Evolutionary conservation across 129 eudicot genomes (phyloP).

Genomic region (Artemisia argyi): DNA sequence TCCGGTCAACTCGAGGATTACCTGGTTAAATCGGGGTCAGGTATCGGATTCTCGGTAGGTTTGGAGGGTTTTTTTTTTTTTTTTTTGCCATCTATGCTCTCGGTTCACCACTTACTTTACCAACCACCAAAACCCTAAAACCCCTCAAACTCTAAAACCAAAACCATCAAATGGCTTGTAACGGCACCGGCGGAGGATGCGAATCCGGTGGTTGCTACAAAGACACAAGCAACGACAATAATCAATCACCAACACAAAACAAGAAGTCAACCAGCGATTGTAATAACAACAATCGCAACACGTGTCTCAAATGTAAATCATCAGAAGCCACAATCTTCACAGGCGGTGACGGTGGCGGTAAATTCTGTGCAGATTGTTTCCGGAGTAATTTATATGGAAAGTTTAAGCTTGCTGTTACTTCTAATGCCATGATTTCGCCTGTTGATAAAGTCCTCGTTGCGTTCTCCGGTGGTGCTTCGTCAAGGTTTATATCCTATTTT

Average conservation of each 20-base stretch:
- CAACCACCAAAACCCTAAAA: conserved; percentile 12
- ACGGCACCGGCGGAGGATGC: conserved; percentile 37
- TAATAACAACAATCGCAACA: conserved; percentile 15
- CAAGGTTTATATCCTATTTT: conserved; percentile 45
- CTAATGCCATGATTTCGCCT: conserved; percentile 87
- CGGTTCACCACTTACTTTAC: no score
- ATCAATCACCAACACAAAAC: conserved; percentile 10
- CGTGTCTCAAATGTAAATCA: conserved; percentile 81
- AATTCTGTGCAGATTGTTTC: conserved; percentile 77
- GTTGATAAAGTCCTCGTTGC: conserved; percentile 90
- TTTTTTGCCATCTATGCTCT: no score
- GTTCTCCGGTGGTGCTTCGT: conserved; percentile 92
- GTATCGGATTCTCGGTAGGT: no score
- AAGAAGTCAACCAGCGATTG: background rate
- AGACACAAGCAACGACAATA: conserved; percentile 32
- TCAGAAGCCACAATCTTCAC: conserved; percentile 49
- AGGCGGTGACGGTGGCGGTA: conserved; percentile 46
- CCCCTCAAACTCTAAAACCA: conserved; percentile 10
- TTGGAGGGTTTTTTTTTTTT: no score
- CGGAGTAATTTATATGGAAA: conserved; percentile 82
- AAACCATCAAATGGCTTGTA: conserved; percentile 54
- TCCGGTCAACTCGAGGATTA: no score
- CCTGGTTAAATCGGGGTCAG: no score
- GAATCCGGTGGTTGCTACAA: conserved; percentile 57
- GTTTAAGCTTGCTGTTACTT: conserved; percentile 80